Conservation (phyloP, 2,329 filamentous ascomycete genomes). For the Aspergillus sp. region DNA sequence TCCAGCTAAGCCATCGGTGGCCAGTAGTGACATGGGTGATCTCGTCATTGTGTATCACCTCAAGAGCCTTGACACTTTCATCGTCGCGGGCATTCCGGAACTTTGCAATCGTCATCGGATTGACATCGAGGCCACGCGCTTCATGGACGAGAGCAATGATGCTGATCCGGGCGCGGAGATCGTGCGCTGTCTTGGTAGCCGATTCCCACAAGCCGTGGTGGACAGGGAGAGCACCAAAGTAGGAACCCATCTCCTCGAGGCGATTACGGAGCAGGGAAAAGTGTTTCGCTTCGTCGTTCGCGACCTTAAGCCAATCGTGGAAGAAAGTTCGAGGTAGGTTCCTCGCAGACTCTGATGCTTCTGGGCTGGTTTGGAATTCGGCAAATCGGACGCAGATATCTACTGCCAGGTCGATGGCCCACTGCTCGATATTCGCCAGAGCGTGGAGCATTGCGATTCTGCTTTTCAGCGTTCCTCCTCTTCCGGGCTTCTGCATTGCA, state of each 20-base stretch:
- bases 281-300: constrained; percentile 50
- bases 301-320: constrained; percentile 51
- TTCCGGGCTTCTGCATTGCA: constrained; percentile 42
- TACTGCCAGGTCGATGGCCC: constrained; percentile 50
- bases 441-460: constrained; percentile 49
- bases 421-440: constrained; percentile 50
- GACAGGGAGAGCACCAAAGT: constrained; percentile 47
- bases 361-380: constrained; percentile 39
- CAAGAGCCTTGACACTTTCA: constrained; percentile 44
- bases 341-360: constrained; percentile 15
- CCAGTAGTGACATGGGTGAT: constrained; percentile 52
- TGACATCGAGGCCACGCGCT: constrained; percentile 48
- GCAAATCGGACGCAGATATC: constrained; percentile 50
- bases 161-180: constrained; percentile 48
- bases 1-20: constrained; percentile 50
- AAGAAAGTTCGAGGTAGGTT: constrained; percentile 47
- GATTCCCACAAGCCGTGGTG: constrained; percentile 50
- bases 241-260: constrained; percentile 47
- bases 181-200: constrained; percentile 43
- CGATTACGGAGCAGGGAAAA: constrained; percentile 48
- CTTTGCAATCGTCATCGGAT: constrained; percentile 50
- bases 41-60: constrained; percentile 50
- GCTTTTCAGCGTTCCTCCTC: constrained; percentile 46
- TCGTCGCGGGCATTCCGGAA: constrained; percentile 43
- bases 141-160: constrained; percentile 51